Evolutionary conservation across 768 basidiomycete genomes (phyloP).

Genomic region (Rhodotorula paludigena): DNA sequence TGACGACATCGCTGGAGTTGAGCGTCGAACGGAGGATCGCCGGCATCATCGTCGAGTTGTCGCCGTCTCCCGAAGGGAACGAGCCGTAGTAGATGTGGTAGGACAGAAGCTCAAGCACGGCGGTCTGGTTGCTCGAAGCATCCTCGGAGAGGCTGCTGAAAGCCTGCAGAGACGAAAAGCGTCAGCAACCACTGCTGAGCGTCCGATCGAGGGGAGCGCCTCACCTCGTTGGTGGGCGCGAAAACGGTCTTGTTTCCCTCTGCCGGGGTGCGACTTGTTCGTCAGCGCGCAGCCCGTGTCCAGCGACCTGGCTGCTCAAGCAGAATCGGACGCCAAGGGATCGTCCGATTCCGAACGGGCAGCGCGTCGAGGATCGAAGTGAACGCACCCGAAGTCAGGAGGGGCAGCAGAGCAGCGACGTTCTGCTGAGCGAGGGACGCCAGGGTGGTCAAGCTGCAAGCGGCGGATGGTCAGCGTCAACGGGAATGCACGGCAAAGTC

Average conservation of each 20-base stretch:
- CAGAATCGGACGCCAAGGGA: neutral
- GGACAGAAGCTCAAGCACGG: slow-evolving; percentile 9
- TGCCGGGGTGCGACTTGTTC: neutral
- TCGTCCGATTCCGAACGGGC: no score
- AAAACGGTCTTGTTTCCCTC: slow-evolving; percentile 42
- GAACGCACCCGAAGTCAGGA: slow-evolving; percentile 1
- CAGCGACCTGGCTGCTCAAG: neutral
- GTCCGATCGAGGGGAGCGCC: slow-evolving; percentile 34
- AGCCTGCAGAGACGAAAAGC: slow-evolving; percentile 34
- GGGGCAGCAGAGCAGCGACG: slow-evolving; percentile 5
- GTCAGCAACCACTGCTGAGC: no score
- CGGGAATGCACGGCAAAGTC: neutral
- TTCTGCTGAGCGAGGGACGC: slow-evolving; percentile 14
- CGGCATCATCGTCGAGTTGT: slow-evolving; percentile 21
- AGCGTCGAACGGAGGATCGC: slow-evolving; percentile 46
- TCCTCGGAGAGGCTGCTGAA: neutral
- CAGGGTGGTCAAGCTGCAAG: slow-evolving; percentile 26
- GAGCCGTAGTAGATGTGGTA: slow-evolving; percentile 47
- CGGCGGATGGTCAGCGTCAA: slow-evolving; percentile 39
- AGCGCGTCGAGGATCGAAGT: neutral
- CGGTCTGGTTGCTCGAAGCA: slow-evolving; percentile 2
- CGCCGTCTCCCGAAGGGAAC: slow-evolving; percentile 36
- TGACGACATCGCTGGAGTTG: slow-evolving; percentile 34
- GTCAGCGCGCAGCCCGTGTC: neutral
- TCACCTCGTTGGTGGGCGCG: slow-evolving; percentile 45